Percentiles rank a stretch among this genome's conserved stretches.
Evolutionary conservation across 306 rosid species (phyloP).

Genomic region (Nissolia schottii): DNA sequence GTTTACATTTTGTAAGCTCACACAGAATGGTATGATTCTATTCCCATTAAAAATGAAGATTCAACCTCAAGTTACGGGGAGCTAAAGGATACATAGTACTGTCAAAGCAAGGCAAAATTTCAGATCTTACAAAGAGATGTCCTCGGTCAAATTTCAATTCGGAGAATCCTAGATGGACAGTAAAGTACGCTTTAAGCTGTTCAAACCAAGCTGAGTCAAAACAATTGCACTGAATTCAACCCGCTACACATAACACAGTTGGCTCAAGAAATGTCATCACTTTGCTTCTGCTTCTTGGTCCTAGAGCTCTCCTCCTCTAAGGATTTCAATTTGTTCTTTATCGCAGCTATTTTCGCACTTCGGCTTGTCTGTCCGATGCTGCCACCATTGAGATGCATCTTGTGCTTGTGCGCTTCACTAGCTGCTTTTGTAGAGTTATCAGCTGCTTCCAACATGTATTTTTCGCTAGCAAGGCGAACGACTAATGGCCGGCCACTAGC

Average conservation of each 20-base stretch:
- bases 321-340: slow-evolving; percentile 83
- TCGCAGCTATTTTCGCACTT: slow-evolving; percentile 82
- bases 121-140: neutral
- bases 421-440: slow-evolving; percentile 35
- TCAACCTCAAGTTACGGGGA: neutral
- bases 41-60: neutral
- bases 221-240: slow-evolving; percentile 2
- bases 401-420: slow-evolving; percentile 48
- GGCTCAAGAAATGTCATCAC: slow-evolving; percentile 34
- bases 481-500: slow-evolving; percentile 89
- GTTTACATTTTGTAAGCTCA: neutral
- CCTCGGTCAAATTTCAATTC: neutral
- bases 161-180: neutral
- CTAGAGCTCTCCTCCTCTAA: slow-evolving; percentile 68
- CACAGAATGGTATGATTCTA: neutral
- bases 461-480: slow-evolving; percentile 75
- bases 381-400: slow-evolving; percentile 38
- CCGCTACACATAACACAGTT: neutral
- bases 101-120: neutral
- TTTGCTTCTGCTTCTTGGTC: slow-evolving; percentile 73
- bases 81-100: neutral
- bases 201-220: neutral
- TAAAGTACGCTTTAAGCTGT: neutral
- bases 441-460: slow-evolving; percentile 36
- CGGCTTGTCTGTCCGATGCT: slow-evolving; percentile 58